These are phyloP conservation scores for Cajanus cajan DNA, from an alignment of 306 rosid genomes.

Conservation along the genomic window DNA sequence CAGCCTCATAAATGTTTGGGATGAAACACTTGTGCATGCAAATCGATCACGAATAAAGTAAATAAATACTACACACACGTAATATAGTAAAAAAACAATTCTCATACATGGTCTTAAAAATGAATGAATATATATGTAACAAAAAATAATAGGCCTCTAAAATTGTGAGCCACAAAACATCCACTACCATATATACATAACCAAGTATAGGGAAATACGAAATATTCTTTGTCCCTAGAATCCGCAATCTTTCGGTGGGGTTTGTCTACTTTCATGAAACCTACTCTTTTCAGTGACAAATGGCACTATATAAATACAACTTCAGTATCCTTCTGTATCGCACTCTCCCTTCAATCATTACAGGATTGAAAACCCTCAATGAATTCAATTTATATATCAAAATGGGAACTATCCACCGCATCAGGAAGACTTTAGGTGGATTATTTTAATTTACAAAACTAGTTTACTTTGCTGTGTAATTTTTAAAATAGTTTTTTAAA, in stretches of 20 bases:
- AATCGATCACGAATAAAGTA: too few relatives aligned
- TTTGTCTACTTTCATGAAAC: constrained; percentile 32
- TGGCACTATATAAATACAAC: constrained; percentile 21
- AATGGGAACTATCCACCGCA: too few relatives aligned
- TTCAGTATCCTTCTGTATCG: constrained; percentile 25
- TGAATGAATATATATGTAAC: neutral
- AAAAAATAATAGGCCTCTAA: neutral
- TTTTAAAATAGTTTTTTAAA: too few relatives aligned
- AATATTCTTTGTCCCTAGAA: neutral
- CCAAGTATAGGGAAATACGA: neutral
- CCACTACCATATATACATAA: constrained; percentile 11
- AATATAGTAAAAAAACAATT: too few relatives aligned
- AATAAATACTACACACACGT: too few relatives aligned
- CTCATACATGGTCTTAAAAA: neutral
- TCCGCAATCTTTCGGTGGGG: constrained; percentile 32
- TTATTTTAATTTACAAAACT: too few relatives aligned
- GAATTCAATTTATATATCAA: too few relatives aligned
- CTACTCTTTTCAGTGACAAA: constrained; percentile 33
- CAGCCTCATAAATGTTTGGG: too few relatives aligned
- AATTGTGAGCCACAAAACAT: constrained; percentile 21
- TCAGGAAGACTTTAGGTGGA: too few relatives aligned
- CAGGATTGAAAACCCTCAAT: constrained; percentile 17
- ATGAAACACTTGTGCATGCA: too few relatives aligned
- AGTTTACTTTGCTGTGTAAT: too few relatives aligned
- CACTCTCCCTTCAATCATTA: constrained; percentile 41